phyloP scores from a whole-genome alignment of 495 filamentous ascomycete genomes.

The Talaromyces thailandensis region DNA sequence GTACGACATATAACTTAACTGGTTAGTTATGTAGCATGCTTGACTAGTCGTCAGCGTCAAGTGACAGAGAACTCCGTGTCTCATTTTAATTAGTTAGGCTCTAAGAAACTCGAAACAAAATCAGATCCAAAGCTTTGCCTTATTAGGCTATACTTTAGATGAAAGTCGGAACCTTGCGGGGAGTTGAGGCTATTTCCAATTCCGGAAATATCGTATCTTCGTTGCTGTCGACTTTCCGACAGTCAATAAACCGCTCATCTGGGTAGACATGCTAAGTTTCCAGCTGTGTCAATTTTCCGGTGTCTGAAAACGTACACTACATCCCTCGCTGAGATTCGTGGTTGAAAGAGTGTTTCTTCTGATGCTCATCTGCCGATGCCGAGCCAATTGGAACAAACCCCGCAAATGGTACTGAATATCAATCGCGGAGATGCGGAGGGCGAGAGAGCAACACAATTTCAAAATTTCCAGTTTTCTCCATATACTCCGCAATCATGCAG shows the following conservation, averaged over 20 bases:
- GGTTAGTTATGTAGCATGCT: background rate
- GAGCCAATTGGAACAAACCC: background rate
- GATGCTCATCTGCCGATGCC: background rate
- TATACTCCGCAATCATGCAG: slow-evolving; percentile 1
- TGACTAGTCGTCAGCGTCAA: background rate
- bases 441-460: background rate
- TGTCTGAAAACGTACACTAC: slow-evolving; percentile 1
- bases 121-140: background rate
- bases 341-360: background rate
- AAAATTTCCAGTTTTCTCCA: background rate
- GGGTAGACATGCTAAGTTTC: background rate
- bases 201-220: background rate
- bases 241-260: background rate
- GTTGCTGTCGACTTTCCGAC: background rate
- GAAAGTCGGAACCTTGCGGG: background rate
- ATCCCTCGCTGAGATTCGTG: background rate
- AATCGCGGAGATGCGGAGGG: slow-evolving; percentile 6
- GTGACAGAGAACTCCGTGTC: background rate
- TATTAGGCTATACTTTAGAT: background rate
- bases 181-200: background rate
- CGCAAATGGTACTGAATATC: background rate
- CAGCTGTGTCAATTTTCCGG: background rate
- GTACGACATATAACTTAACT: background rate
- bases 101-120: background rate
- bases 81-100: background rate